Evolutionary conservation across 345 rosid genomes (phyloP), one percentile per base, ranked within the genome.

Genomic region (Iberis pinnata): DNA sequence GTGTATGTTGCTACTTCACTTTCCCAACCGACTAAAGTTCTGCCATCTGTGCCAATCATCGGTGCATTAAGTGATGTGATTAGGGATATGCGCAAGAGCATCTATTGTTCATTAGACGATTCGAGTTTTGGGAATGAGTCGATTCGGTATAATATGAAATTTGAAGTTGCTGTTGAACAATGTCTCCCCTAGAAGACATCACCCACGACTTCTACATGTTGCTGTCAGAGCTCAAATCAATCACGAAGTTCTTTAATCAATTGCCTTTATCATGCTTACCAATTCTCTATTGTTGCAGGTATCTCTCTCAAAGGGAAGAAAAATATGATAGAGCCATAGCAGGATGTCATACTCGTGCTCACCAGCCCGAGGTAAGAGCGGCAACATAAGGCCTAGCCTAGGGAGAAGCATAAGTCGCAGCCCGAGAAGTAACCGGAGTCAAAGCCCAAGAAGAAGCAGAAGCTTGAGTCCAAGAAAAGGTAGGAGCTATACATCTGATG

Each of bases 51-150:
- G 4, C 82, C 88, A 50, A 81, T 84, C 16, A 74, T 76, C 53
- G 82, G 88, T 70, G 84, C 88, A 12, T 9, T 81, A 19, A 81
- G 82, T 63, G 88, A 84, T 67, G 76, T 81, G 82, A 84, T 80
- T 61, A 79, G 88, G 55, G 88, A 84, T 65, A 61, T 84, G 31
- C 57, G 86, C 33, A 84, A 84, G 76, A 81, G 85, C 68, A 79
- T 84, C 18, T 88, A 84, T 54, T 72, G 76, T 56, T 80, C 80
- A 22, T 65, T 80, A 61, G 88, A 80, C 70, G 88, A 84, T 54
- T 72, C 85, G 4, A 73, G 67, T 66, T 68, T 84, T 7, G 92
- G 88, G 36, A 58, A 53, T 56, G 81, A 84, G 63, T 69, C 77
- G 68, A 74, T 77, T 48, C 76, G 76, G 16, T 76, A 81, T 67